Evolutionary conservation across 306 rosid species (phyloP), one percentile per base, ranked within the genome.

Genomic region (Vachellia pachyceras): DNA sequence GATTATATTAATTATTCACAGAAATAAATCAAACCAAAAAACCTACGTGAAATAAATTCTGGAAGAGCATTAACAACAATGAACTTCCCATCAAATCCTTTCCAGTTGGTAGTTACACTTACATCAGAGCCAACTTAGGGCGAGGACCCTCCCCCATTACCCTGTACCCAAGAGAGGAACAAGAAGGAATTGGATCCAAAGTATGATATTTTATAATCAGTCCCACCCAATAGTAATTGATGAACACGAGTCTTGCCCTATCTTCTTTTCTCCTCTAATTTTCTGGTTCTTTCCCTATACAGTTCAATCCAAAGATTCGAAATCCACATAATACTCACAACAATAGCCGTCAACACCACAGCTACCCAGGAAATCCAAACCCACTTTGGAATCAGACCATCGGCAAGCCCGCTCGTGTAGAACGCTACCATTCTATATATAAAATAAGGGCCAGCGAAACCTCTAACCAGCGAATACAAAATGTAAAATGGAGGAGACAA

Each of bases 291-390:
- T 23, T 86, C 90, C 57, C 80, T 83, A 17, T 55, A 87, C 17
- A 92, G 72, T 55, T 91, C 91, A 68, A 92, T 12, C 99, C 99
- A 95, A 17, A 92, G 94, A 85, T 94, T 90, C 0, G 60, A 80
- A 84, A 95, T 84, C 99, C 99, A 95, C 88, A 92, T 14, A 45
- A 93, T 88, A 47, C 98, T 95, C 14, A 88, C 97, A 54, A 90
- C 91, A 75, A 93, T 92, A 0, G 99, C 99, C 10, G 60, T 10
- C 0, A 85, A 4, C 10, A 95, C 92, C 18, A 95, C 99, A 29
- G 63, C 83, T 8, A 89, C 87, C 99, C 98, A 95, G 35, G 99
- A 93, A 45, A 83, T 77, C 98, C 99, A 95, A 52, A 88, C 83
- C 99, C 98, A 95, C 29, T 29, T 36, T 0, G 99, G 97, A 52